Percentiles rank a stretch among this genome's conserved stretches.
phyloP scores from a whole-genome alignment of 805 yeast species.

The Myxozyma udenii region DNA sequence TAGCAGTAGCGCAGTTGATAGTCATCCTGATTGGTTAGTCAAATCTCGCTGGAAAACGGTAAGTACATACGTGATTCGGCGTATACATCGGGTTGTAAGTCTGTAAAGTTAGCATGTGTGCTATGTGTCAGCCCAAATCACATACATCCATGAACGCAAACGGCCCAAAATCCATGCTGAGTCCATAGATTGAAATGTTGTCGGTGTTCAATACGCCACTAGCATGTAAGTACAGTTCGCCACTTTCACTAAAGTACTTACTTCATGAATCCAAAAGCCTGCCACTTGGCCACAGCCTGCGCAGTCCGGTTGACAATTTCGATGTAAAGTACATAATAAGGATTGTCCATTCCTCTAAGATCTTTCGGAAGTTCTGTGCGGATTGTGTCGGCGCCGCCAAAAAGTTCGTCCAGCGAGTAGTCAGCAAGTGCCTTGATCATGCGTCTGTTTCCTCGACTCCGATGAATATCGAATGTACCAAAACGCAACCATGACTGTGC shows the following conservation, averaged over 20 bases:
- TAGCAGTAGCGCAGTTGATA: constrained; percentile 66
- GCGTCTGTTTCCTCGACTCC: constrained; percentile 65
- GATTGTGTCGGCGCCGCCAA: constrained; percentile 42
- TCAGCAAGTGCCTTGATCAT: constrained; percentile 65
- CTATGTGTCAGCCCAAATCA: neutral
- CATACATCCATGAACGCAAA: constrained; percentile 50
- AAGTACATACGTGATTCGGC: constrained; percentile 58
- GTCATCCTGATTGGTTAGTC: constrained; percentile 52
- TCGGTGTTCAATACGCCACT: constrained; percentile 90
- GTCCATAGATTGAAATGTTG: constrained; percentile 84
- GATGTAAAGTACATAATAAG: constrained; percentile 66
- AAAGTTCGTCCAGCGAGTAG: constrained; percentile 65
- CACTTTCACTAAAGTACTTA: constrained; percentile 1
- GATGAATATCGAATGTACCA: constrained; percentile 81
- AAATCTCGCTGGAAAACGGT: neutral
- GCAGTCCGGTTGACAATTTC: constrained; percentile 51
- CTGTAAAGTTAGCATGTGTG: constrained; percentile 46
- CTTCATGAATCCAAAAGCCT: constrained; percentile 80
- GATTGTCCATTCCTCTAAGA: constrained; percentile 40
- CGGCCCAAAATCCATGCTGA: constrained; percentile 92
- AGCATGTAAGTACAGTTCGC: neutral
- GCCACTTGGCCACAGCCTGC: constrained; percentile 25
- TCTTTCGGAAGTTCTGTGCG: constrained; percentile 33
- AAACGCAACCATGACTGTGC: constrained; percentile 84
- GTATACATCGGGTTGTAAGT: constrained; percentile 76